Conservation (phyloP, 805 yeast genomes). For the Sungouiozyma intestinalis region DNA sequence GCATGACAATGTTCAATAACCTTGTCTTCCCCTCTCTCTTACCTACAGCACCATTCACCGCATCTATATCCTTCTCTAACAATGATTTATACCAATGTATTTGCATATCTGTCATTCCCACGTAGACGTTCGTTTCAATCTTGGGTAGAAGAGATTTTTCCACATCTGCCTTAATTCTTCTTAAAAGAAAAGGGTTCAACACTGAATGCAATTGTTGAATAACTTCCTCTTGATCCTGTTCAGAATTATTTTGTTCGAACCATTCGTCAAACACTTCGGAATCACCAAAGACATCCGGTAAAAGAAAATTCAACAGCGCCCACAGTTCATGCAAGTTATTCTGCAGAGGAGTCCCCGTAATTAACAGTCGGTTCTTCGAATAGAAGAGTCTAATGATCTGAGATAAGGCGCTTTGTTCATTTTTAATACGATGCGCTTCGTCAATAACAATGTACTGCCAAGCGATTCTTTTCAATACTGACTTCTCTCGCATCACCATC, state of each 20-base stretch:
- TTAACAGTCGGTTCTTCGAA: slow-evolving; percentile 72
- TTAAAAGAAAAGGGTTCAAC: slow-evolving; percentile 72
- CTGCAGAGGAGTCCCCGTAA: slow-evolving; percentile 94
- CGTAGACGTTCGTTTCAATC: slow-evolving; percentile 78
- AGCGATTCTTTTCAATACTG: slow-evolving; percentile 64
- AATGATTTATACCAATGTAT: slow-evolving; percentile 80
- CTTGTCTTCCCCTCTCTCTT: slow-evolving; percentile 89
- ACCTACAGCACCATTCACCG: slow-evolving; percentile 93
- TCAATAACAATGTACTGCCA: slow-evolving; percentile 94
- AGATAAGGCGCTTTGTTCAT: slow-evolving; percentile 84
- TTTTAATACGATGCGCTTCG: slow-evolving; percentile 94
- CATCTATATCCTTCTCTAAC: slow-evolving; percentile 87
- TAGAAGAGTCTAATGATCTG: slow-evolving; percentile 86
- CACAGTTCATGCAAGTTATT: slow-evolving; percentile 92
- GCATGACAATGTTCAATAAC: slow-evolving; percentile 89
- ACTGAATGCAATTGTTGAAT: slow-evolving; percentile 85
- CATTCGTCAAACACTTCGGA: slow-evolving; percentile 84
- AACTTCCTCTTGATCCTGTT: slow-evolving; percentile 63
- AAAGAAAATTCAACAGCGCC: slow-evolving; percentile 82
- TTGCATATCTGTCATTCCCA: slow-evolving; percentile 96
- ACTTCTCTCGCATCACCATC: slow-evolving; percentile 83
- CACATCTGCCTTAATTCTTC: slow-evolving; percentile 89
- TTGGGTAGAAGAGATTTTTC: slow-evolving; percentile 86
- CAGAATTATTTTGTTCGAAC: slow-evolving; percentile 46
- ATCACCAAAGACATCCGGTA: slow-evolving; percentile 94